phyloP scores from a whole-genome alignment of 768 basidiomycete species.

The Russula foetens region DNA sequence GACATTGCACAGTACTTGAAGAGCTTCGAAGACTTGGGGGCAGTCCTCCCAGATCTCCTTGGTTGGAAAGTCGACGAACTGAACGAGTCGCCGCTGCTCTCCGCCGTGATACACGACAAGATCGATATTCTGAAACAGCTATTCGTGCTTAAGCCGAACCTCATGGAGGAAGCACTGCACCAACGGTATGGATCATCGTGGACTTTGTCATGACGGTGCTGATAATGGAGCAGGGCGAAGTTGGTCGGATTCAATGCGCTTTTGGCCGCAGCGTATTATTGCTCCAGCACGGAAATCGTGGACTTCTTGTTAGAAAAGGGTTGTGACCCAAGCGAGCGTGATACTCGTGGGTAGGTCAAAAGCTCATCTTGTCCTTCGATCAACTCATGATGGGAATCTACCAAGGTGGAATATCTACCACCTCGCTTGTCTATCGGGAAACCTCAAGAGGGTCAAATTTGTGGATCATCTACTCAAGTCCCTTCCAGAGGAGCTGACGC shows the following conservation, averaged over 20 bases:
- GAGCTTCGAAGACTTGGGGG: constrained; percentile 32
- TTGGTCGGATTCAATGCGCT: constrained; percentile 40
- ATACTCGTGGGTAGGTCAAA: constrained; percentile 36
- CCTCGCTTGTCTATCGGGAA: constrained; percentile 29
- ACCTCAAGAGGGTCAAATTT: constrained; percentile 22
- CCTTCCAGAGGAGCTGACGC: constrained; percentile 42
- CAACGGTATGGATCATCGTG: constrained; percentile 30
- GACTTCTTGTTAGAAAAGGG: constrained; percentile 45
- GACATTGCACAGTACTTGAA: constrained; percentile 37
- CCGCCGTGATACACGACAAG: constrained; percentile 33
- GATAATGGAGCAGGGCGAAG: constrained; percentile 32
- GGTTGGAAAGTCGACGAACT: constrained; percentile 41
- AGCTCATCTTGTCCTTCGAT: not conserved
- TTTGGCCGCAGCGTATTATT: constrained; percentile 33
- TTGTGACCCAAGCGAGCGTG: constrained; percentile 36
- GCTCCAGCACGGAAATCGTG: constrained; percentile 29
- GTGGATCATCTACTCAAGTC: constrained; percentile 40
- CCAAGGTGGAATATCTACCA: constrained; percentile 53
- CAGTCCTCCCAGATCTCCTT: constrained; percentile 38
- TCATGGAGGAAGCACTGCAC: constrained; percentile 37
- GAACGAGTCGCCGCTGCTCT: constrained; percentile 46
- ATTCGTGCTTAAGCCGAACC: constrained; percentile 34
- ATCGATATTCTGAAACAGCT: constrained; percentile 38
- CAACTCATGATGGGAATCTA: not conserved
- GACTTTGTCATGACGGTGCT: not conserved